Conservation (phyloP, 2,329 filamentous ascomycete genomes). For the Ophiosphaerella narmari region DNA sequence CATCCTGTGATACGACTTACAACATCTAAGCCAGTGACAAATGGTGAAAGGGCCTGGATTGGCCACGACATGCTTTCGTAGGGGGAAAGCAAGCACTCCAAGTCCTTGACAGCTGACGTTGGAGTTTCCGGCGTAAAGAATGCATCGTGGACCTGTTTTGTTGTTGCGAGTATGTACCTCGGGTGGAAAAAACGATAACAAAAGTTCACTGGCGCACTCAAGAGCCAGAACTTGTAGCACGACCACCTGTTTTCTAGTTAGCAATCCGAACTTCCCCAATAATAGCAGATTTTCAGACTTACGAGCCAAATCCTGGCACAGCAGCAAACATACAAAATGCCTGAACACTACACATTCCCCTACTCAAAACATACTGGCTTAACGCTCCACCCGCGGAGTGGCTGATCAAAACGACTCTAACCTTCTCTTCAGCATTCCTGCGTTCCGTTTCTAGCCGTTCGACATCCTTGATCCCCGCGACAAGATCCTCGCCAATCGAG, state of each 20-base stretch:
- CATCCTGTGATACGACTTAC: slow-evolving; percentile 43
- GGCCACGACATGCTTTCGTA: slow-evolving; percentile 62
- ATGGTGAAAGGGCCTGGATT: slow-evolving; percentile 53
- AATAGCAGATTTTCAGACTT: slow-evolving; percentile 25
- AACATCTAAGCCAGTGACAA: slow-evolving; percentile 50
- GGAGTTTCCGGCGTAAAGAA: slow-evolving; percentile 58
- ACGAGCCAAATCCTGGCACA: slow-evolving; percentile 57
- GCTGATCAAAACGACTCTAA: slow-evolving; percentile 53
- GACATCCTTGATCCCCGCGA: slow-evolving; percentile 46
- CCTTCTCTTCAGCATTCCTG: slow-evolving; percentile 16
- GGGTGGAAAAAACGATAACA: slow-evolving; percentile 55
- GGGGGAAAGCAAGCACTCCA: slow-evolving; percentile 51
- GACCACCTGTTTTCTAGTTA: slow-evolving; percentile 25
- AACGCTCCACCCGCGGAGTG: slow-evolving; percentile 60
- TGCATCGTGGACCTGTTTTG: slow-evolving; percentile 52
- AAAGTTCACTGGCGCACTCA: slow-evolving; percentile 29
- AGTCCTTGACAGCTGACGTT: slow-evolving; percentile 46
- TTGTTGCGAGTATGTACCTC: slow-evolving; percentile 58
- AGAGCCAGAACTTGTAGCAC: slow-evolving; percentile 32
- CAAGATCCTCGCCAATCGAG: slow-evolving; percentile 52
- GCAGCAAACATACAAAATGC: slow-evolving; percentile 55
- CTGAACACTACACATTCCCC: slow-evolving; percentile 47
- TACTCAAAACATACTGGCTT: slow-evolving; percentile 55
- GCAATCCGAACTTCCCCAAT: background rate
- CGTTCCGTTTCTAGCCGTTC: slow-evolving; percentile 39